phyloP scores from a whole-genome alignment of 805 yeast genomes.

The Lipomyces lipofer region DNA sequence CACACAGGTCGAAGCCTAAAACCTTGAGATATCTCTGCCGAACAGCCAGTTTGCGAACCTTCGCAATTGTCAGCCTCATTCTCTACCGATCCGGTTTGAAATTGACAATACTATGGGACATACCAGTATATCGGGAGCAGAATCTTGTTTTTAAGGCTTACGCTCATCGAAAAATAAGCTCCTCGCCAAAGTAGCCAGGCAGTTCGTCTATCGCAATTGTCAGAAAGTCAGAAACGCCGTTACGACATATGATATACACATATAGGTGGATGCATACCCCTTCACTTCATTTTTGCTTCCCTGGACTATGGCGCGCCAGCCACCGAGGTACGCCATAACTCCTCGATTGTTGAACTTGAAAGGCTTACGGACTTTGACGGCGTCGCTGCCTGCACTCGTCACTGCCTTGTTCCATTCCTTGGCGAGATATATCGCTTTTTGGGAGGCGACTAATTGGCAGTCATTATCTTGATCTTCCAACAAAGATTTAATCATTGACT shows the following conservation, averaged over 20 bases:
- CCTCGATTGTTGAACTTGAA: slow-evolving; percentile 65
- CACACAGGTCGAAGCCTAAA: too few relatives aligned
- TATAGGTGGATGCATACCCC: slow-evolving; percentile 12
- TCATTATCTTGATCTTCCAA: neutral
- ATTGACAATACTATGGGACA: neutral
- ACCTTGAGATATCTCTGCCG: slow-evolving; percentile 30
- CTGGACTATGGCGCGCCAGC: slow-evolving; percentile 30
- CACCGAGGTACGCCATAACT: slow-evolving; percentile 64
- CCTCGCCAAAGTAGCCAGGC: slow-evolving; percentile 73
- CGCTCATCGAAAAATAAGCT: slow-evolving; percentile 50
- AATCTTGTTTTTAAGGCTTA: slow-evolving; percentile 27
- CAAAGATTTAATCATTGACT: slow-evolving; percentile 39
- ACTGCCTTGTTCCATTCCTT: slow-evolving; percentile 57
- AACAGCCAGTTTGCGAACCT: slow-evolving; percentile 26
- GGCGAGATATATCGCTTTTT: slow-evolving; percentile 67
- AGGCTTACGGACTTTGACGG: slow-evolving; percentile 55
- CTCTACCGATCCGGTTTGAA: neutral
- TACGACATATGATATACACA: neutral
- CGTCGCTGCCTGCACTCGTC: slow-evolving; percentile 44
- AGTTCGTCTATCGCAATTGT: slow-evolving; percentile 42
- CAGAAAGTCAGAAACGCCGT: neutral
- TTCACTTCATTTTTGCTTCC: slow-evolving; percentile 18
- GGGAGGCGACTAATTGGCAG: slow-evolving; percentile 35
- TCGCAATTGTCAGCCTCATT: neutral
- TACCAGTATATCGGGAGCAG: slow-evolving; percentile 28